Evolutionary conservation across 805 yeast species (phyloP), one percentile per base, ranked within the genome.

Genomic region (Pichia deserticola): DNA sequence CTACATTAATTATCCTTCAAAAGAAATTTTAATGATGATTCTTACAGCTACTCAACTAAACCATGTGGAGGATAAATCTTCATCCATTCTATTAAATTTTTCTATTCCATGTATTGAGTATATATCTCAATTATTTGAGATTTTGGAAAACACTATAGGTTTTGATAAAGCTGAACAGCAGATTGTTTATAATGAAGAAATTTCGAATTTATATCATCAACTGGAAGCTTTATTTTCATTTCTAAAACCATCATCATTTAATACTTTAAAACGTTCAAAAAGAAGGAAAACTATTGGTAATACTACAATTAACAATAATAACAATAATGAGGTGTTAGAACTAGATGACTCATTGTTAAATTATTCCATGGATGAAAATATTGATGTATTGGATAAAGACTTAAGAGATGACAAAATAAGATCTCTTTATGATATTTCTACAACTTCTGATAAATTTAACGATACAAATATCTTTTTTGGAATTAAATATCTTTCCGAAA

Each of bases 11-110:
- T 50, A 50, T 32, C 53, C 53, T 1, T 46, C 50, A 1, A 35
- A 36, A 33, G 45, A 47, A 40, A 40, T 50, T 20, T 33, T 50
- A 8, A 11, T 29, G 3, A 43, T 47, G 50, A 25, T 50, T 7
- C 15, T 50, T 3, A 36, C 48, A 5, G 53, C 48, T 3, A 47
- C 53, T 6, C 53, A 50, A 32, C 20, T 50, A 10, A 27, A 41
- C n/a, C 41, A 50, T n/a, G 30, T 41, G 1, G 49, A 50, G 3
- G 52, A 50, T 15, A 37, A 20, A 15, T 13, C 36, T 4, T 36
- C 42, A 5, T 20, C 29, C 10, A 20, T 27, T 4, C 6, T 33
- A 5, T 25, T 38, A 3, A 39, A 50, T 37, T 13, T 50, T 15
- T 45, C 49, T 1, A 28, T 33, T 15, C 40, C 49, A 6, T 45